A percentile compares a stretch with the other conserved stretches of the same genome.
Evolutionary conservation across 2,329 filamentous ascomycete genomes (phyloP).

Genomic region (Biscogniauxia marginata): DNA sequence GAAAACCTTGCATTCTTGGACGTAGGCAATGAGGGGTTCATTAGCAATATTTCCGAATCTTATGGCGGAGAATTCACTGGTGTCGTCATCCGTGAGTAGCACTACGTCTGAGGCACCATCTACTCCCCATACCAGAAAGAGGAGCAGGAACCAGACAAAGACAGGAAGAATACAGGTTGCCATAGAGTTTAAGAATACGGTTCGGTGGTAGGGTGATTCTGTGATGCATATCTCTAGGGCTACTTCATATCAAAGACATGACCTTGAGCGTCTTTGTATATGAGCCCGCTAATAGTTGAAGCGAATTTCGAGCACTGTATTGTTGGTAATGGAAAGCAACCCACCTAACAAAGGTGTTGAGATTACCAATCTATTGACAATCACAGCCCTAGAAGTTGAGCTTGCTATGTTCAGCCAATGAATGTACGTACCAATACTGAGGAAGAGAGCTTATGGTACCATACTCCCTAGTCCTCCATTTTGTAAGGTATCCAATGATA

Average conservation of each 20-base stretch:
- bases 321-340: too few relatives aligned
- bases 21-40: background rate
- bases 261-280: too few relatives aligned
- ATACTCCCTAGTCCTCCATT: too few relatives aligned
- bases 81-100: conserved; percentile 15
- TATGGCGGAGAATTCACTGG: conserved; percentile 18
- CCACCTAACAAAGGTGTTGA: background rate
- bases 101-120: conserved; percentile 11
- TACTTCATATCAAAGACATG: background rate
- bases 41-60: conserved; percentile 17
- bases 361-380: background rate
- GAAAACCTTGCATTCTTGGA: conserved; percentile 23
- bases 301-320: too few relatives aligned
- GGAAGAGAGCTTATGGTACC: background rate
- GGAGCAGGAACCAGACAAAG: conserved; percentile 3
- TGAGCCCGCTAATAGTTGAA: too few relatives aligned
- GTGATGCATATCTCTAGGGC: background rate
- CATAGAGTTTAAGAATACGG: background rate
- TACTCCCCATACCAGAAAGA: conserved; percentile 2
- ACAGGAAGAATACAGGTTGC: background rate
- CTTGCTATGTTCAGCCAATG: background rate
- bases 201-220: background rate
- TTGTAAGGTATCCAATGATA: too few relatives aligned
- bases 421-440: background rate
- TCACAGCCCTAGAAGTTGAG: background rate